Evolutionary conservation across 345 rosid genomes (phyloP).

Genomic region (Durio zibethinus): DNA sequence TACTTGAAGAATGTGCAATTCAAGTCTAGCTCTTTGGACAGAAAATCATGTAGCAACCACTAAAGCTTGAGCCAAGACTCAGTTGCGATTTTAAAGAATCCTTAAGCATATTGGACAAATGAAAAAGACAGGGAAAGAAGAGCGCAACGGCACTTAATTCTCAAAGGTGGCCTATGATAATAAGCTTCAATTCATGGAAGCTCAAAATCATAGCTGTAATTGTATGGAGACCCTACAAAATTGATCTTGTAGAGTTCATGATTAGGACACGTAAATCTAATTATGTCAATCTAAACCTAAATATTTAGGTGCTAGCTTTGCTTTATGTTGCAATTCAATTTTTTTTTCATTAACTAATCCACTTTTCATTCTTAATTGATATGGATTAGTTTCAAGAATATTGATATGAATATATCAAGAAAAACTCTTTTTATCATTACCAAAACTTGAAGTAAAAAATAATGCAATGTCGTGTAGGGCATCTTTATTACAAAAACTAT

Average conservation of each 20-base stretch:
- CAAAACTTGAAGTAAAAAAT: no score
- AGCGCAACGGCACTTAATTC: neutral
- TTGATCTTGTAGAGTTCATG: slow-evolving; percentile 1
- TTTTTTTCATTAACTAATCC: neutral
- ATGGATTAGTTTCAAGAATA: no score
- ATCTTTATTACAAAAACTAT: no score
- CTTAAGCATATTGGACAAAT: neutral
- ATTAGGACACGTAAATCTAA: slow-evolving; percentile 6
- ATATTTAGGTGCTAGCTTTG: neutral
- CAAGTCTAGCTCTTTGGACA: no score
- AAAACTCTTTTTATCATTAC: no score
- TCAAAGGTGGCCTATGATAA: neutral
- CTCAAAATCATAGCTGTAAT: slow-evolving; percentile 3
- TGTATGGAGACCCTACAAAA: neutral
- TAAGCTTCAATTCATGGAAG: neutral
- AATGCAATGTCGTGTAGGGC: no score
- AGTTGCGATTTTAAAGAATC: neutral
- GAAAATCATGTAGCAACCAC: no score
- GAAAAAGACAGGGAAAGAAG: neutral
- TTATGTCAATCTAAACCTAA: neutral
- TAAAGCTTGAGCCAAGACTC: no score
- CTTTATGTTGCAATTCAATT: neutral
- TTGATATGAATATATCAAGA: no score
- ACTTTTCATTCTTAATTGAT: neutral
- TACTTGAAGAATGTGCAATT: no score